phyloP scores from a whole-genome alignment of 768 basidiomycete species.

The Lactifluus echinatus region DNA sequence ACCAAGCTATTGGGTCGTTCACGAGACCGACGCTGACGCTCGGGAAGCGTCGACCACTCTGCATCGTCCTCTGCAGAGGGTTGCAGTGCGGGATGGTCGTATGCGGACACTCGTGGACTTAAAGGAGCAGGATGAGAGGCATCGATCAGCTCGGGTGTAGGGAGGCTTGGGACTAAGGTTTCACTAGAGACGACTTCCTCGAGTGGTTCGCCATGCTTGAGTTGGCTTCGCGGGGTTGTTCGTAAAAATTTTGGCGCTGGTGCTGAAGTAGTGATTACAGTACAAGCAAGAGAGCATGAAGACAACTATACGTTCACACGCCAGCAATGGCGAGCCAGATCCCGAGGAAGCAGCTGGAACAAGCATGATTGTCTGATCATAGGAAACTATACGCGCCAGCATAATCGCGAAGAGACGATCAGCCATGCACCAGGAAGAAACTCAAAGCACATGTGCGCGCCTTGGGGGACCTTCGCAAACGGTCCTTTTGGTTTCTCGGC shows the following conservation, averaged over 20 bases:
- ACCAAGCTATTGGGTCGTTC: neutral
- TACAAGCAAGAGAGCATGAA: neutral
- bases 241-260: neutral
- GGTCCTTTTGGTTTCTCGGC: neutral
- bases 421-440: neutral
- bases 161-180: neutral
- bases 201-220: neutral
- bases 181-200: neutral
- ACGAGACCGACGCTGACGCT: neutral
- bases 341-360: no score
- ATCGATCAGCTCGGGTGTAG: neutral
- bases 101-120: neutral
- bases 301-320: neutral
- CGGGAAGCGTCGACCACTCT: constrained; percentile 13
- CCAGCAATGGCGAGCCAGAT: neutral
- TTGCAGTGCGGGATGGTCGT: constrained; percentile 7
- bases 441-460: neutral
- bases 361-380: neutral
- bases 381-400: neutral
- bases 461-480: neutral
- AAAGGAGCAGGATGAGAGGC: neutral
- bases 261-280: neutral
- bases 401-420: neutral
- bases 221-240: neutral
- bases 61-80: neutral